These are phyloP conservation scores for Psidium guajava DNA, from an alignment of 345 rosid species.

Conservation along the genomic window DNA sequence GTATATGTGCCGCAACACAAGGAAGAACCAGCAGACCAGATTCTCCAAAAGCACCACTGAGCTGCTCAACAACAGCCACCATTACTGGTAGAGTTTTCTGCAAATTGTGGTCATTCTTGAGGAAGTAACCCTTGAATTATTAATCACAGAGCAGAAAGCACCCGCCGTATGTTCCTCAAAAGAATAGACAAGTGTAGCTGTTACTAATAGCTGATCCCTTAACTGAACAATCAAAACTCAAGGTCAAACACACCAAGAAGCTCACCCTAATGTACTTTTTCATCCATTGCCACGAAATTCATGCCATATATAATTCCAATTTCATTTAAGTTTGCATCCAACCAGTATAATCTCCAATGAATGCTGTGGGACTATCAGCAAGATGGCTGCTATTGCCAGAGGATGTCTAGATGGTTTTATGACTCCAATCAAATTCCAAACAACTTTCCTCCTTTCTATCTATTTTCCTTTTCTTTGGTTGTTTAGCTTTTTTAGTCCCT, in stretches of 20 bases:
- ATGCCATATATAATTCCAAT: neutral
- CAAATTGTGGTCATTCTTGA: neutral
- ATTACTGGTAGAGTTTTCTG: conserved; percentile 87
- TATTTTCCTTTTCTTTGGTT: neutral
- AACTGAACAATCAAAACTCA: neutral
- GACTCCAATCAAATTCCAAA: neutral
- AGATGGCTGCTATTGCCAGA: neutral
- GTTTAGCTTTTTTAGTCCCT: neutral
- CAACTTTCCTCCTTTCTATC: neutral
- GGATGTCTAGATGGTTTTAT: neutral
- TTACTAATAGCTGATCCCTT: neutral
- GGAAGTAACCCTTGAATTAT: neutral
- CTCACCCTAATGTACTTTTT: neutral
- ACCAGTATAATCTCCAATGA: neutral
- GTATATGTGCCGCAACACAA: conserved; percentile 81
- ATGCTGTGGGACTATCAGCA: neutral
- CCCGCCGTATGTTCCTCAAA: neutral
- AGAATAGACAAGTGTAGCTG: neutral
- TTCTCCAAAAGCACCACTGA: conserved; percentile 81
- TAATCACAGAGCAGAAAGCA: neutral
- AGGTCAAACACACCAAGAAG: neutral
- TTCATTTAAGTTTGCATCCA: neutral
- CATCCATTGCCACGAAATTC: neutral
- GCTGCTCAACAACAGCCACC: conserved; percentile 83
- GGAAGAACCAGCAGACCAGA: conserved; percentile 85